Evolutionary conservation across 2,329 filamentous ascomycete species (phyloP).

Genomic region (Chaetothyriales sp.): DNA sequence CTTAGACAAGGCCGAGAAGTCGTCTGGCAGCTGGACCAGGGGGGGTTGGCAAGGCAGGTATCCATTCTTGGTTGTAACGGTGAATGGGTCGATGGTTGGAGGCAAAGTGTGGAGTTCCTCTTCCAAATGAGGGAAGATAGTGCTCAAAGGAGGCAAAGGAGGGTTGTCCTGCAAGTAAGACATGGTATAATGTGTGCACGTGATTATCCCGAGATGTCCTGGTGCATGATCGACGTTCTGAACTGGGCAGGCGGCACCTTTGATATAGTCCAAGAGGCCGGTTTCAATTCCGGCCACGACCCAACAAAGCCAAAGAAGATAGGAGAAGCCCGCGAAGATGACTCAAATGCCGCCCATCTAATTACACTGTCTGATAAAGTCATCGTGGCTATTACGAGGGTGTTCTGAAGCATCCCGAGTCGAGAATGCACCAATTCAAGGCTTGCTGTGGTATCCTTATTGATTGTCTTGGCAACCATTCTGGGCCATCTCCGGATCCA

Average conservation of each 20-base stretch:
- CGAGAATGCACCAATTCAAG: background rate
- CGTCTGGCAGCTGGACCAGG: conserved; percentile 46
- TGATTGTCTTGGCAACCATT: background rate
- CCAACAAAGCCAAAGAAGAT: conserved; percentile 6
- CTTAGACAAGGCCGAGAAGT: conserved; percentile 59
- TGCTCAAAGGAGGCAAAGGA: conserved; percentile 24
- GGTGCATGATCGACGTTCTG: background rate
- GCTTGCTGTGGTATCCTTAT: background rate
- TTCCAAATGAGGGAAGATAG: conserved; percentile 32
- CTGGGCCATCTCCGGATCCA: background rate
- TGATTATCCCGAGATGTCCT: background rate
- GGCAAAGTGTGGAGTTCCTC: conserved; percentile 30
- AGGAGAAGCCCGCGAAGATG: conserved; percentile 16
- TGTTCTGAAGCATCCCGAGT: background rate
- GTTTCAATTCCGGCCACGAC: conserved; percentile 16
- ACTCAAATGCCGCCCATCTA: background rate
- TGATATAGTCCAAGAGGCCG: conserved; percentile 16
- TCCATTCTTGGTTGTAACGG: conserved; percentile 33
- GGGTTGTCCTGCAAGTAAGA: conserved; percentile 12
- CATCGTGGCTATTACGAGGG: background rate
- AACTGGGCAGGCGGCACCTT: background rate
- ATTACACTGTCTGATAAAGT: background rate
- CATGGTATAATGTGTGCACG: conserved; percentile 3
- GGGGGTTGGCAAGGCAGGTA: conserved; percentile 31
- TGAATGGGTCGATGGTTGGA: conserved; percentile 32